phyloP scores from a whole-genome alignment of 768 basidiomycete species.

The Galerina marginata region DNA sequence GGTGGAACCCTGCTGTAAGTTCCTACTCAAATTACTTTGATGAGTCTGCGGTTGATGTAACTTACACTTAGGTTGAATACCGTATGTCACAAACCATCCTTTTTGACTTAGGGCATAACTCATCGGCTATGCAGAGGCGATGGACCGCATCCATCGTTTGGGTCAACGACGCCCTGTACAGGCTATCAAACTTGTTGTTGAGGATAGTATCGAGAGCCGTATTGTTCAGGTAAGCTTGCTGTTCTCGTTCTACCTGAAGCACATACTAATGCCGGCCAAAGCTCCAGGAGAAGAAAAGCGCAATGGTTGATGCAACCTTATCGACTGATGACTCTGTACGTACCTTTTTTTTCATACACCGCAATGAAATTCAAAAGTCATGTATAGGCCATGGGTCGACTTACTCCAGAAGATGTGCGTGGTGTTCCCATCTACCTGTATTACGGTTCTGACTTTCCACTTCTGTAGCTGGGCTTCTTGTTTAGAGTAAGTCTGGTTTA shows the following conservation, averaged over 20 bases:
- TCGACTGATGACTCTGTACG: constrained; percentile 80
- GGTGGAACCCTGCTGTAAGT: constrained; percentile 96
- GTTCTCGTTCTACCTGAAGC: background rate
- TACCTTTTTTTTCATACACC: constrained; percentile 9
- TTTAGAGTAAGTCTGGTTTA: constrained; percentile 50
- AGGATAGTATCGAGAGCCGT: constrained; percentile 95
- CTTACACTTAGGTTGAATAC: constrained; percentile 65
- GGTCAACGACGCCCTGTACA: constrained; percentile 95
- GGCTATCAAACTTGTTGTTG: constrained; percentile 92
- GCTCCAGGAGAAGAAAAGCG: constrained; percentile 97
- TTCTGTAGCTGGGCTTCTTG: constrained; percentile 55
- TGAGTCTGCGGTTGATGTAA: constrained; percentile 1
- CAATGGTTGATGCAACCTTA: constrained; percentile 90
- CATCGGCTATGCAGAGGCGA: constrained; percentile 67
- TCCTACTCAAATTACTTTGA: background rate
- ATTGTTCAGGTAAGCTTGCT: constrained; percentile 73
- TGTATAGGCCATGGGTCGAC: constrained; percentile 84
- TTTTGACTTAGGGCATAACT: background rate
- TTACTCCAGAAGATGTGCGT: constrained; percentile 84
- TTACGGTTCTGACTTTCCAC: constrained; percentile 15
- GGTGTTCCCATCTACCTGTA: background rate
- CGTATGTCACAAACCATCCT: constrained; percentile 53
- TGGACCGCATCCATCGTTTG: constrained; percentile 96
- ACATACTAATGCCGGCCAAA: constrained; percentile 25
- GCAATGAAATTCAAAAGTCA: constrained; percentile 1